Conservation (phyloP, 2,329 filamentous ascomycete genomes). For the Metarhizium guizhouense region DNA sequence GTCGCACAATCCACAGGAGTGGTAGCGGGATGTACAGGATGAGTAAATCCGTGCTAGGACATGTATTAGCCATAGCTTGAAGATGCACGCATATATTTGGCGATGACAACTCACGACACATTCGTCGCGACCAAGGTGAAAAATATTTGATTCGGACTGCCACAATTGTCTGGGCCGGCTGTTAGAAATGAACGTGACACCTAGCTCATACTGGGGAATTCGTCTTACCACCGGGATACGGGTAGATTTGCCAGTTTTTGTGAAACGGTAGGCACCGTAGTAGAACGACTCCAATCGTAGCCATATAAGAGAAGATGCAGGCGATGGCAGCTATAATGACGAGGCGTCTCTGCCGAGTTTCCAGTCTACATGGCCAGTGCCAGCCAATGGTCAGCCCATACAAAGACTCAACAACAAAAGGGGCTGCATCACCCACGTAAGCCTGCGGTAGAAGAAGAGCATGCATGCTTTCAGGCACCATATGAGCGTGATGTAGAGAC, state of each 20-base stretch:
- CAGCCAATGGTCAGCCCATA: neutral
- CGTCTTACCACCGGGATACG: slow-evolving; percentile 13
- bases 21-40: slow-evolving; percentile 15
- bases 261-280: slow-evolving; percentile 13
- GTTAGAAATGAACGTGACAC: too few relatives aligned
- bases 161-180: slow-evolving; percentile 11
- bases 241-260: slow-evolving; percentile 17
- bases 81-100: too few relatives aligned
- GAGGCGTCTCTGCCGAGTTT: slow-evolving; percentile 12
- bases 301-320: slow-evolving; percentile 10
- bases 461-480: slow-evolving; percentile 31
- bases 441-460: slow-evolving; percentile 27
- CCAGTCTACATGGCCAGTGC: slow-evolving; percentile 7
- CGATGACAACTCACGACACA: slow-evolving; percentile 8
- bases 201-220: too few relatives aligned
- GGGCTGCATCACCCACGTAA: slow-evolving; percentile 22
- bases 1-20: slow-evolving; percentile 14
- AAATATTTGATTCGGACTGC: slow-evolving; percentile 11
- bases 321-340: slow-evolving; percentile 10
- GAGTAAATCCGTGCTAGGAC: slow-evolving; percentile 13
- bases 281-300: slow-evolving; percentile 13
- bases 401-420: too few relatives aligned
- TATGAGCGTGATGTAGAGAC: slow-evolving; percentile 26
- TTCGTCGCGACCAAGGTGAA: slow-evolving; percentile 15
- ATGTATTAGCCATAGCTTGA: too few relatives aligned